Evolutionary conservation across 179 eudicot species (phyloP), one percentile per base, ranked within the genome.

Genomic region (Gypsophila paniculata): DNA sequence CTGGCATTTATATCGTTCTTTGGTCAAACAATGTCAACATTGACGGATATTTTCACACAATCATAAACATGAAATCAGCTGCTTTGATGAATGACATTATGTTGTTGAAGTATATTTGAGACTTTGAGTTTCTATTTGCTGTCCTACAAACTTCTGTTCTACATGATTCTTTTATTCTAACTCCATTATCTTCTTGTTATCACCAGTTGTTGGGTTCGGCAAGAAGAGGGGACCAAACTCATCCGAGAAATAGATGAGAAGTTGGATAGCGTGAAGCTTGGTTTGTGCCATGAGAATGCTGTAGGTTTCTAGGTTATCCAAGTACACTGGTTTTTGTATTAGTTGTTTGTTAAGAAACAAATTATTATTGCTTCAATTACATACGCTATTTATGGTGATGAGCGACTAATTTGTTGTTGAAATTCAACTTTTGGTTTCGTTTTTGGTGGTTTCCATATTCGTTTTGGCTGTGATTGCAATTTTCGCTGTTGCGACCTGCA

Each of bases 151-250:
- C 4, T 46, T 21, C 17, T 29, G 29, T n/a, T 69, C 19, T 57
- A 14, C 36, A 59, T 71, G 22, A 29, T 7, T 69, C 15, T 14
- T 19, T 9, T 60, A 0, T 44, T 15, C 19, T 2, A 6, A 10
- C 36, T 32, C 68, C 19, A 72, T 62, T 63, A 34, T 32, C 13
- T 69, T 49, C 8, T 18, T 26, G 61, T 39, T 70, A 32, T 8
- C 76, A 76, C 49, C 81, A 84, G 87, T 84, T 69, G 85, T 79
- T 38, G 85, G 83, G 66, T 84, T 84, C 73, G 87, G 87, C 53
- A 84, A 84, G 85, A 84, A 81, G 82, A 84, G 87, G 62, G 87
- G 87, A 32, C 87, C 87, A 32, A 84, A 84, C 83, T 84, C 87
- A 53, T 84, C 87, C 1, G 85, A 81, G 85, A 84, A 84, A 84